phyloP scores from a whole-genome alignment of 2,329 filamentous ascomycete genomes.

The Xylariaceae sp. region DNA sequence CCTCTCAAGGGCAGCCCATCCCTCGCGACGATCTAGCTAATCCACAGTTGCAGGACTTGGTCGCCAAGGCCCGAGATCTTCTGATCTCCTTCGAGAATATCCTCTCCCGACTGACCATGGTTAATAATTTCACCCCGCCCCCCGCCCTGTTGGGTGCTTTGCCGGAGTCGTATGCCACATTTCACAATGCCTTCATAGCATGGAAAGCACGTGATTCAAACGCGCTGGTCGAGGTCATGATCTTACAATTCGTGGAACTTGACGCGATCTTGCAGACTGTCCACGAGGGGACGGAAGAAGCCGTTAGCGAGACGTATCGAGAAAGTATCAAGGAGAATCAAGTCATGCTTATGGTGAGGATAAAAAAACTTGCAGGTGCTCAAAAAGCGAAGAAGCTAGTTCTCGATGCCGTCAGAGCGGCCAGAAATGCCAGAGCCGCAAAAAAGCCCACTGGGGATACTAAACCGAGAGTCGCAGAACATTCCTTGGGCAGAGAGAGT shows the following conservation, averaged over 20 bases:
- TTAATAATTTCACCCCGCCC: conserved; percentile 64
- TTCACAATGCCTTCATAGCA: conserved; percentile 73
- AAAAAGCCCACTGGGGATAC: conserved; percentile 67
- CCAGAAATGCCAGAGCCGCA: conserved; percentile 58
- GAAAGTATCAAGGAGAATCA: conserved; percentile 80
- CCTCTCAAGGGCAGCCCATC: conserved; percentile 38
- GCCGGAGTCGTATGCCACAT: conserved; percentile 66
- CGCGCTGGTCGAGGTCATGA: conserved; percentile 75
- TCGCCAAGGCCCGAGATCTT: conserved; percentile 72
- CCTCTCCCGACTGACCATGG: conserved; percentile 58
- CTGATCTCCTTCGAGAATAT: conserved; percentile 75
- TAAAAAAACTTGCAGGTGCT: conserved; percentile 71
- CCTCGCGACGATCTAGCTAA: conserved; percentile 53
- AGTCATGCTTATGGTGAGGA: conserved; percentile 71
- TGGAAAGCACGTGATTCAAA: conserved; percentile 81
- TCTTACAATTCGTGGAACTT: conserved; percentile 80
- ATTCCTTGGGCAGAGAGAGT: conserved; percentile 30
- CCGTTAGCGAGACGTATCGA: conserved; percentile 71
- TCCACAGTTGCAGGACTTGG: conserved; percentile 64
- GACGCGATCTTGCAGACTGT: conserved; percentile 81
- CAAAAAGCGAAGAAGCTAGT: conserved; percentile 70
- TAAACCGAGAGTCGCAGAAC: conserved; percentile 61
- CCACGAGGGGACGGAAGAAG: conserved; percentile 70
- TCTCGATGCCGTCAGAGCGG: conserved; percentile 68
- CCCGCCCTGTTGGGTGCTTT: conserved; percentile 59